Evolutionary conservation across 345 rosid species (phyloP), one percentile per base, ranked within the genome.

Genomic region (Pistacia vera): DNA sequence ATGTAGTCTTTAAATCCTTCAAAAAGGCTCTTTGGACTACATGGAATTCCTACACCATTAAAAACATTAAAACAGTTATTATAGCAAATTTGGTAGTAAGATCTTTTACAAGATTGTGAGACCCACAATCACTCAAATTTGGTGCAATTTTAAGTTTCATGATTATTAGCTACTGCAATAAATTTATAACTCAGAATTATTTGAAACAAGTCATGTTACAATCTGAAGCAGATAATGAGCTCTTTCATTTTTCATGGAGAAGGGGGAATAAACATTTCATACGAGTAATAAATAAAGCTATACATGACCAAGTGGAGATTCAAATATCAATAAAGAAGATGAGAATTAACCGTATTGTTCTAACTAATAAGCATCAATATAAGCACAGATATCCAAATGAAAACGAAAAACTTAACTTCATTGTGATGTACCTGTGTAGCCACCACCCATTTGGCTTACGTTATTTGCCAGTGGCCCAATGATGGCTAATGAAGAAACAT

Each of bases 381-480:
- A 11, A n/a, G 57, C 46, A 64, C 12, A 51, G 10, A 52, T 56
- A 20, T 12, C 20, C 11, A 4, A 71, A 73, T 64, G 30, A 35
- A 54, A 55, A 2, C 36, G 60, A 63, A 62, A 62, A 28, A 22
- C 60, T 13, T 71, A 5, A 60, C 48, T 25, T 8, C 12, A 63
- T 44, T 58, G 35, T 44, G 64, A 55, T 63, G 44, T 81, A 93
- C 97, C 99, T 81, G 98, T 78, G 64, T 93, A 93, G 73, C 85
- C 89, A 70, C 99, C 98, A 35, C 94, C 92, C 82, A 95, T 81
- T 66, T 77, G 85, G 84, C 81, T 88, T 75, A 78, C 71, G 57
- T 81, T 84, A 69, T 85, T 81, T 2, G 90, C 99, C 83, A 90
- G 75, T 18, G 99, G 98, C 67, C 99, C 98, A 78, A 93, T 77